These are phyloP conservation scores for Penicillium odoratum DNA, from an alignment of 495 filamentous ascomycete genomes.

Conservation along the genomic window DNA sequence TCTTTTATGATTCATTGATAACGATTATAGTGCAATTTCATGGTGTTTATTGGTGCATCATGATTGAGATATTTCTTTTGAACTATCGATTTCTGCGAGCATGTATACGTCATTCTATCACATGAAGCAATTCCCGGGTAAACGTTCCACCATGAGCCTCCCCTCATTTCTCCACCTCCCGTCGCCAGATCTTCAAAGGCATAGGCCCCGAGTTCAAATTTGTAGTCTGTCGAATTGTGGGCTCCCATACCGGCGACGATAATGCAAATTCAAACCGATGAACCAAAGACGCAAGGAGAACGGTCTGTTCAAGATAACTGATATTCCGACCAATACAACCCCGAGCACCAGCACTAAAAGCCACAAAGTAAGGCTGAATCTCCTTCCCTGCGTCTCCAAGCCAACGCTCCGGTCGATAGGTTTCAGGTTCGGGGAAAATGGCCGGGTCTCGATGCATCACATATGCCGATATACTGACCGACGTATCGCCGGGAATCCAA, in stretches of 20 bases:
- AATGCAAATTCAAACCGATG: conserved; percentile 40
- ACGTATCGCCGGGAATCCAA: conserved; percentile 20
- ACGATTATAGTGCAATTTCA: not conserved
- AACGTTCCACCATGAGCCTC: not conserved
- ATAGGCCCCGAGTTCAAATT: conserved; percentile 28
- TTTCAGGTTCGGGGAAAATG: conserved; percentile 24
- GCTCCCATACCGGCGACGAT: conserved; percentile 28
- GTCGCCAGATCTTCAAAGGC: conserved; percentile 33
- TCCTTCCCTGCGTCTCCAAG: conserved; percentile 28
- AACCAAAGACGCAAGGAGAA: conserved; percentile 37
- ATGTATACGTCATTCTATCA: not conserved
- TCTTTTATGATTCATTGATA: not conserved
- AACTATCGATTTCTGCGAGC: not conserved
- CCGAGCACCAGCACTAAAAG: conserved; percentile 40
- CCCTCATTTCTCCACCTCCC: not conserved
- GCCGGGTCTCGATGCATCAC: conserved; percentile 10
- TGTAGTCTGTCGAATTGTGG: conserved; percentile 22
- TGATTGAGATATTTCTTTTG: not conserved
- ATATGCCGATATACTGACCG: conserved; percentile 2
- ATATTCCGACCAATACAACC: conserved; percentile 49
- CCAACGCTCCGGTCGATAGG: conserved; percentile 34
- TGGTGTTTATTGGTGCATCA: not conserved
- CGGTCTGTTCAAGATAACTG: conserved; percentile 38
- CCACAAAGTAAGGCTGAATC: conserved; percentile 39
- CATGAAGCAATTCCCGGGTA: not conserved